Conservation (phyloP, 225 moss, liverwort and hornwort genomes). For the Lunularia cruciata region DNA sequence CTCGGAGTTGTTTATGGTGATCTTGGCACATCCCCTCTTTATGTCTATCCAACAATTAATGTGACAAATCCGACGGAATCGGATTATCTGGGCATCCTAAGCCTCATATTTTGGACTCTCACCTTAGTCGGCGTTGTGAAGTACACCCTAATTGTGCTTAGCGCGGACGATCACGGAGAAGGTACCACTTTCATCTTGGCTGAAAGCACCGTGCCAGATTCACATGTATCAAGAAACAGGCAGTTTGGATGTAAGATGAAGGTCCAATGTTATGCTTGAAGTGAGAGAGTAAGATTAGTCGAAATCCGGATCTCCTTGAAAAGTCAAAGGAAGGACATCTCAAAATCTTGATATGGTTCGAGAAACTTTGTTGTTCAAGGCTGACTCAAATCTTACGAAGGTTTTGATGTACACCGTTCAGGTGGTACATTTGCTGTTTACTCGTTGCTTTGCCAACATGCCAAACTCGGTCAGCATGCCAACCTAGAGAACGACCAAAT, state of each 20-base stretch:
- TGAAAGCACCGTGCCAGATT: neutral
- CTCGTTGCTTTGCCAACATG: constrained; percentile 75
- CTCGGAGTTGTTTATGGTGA: constrained; percentile 93
- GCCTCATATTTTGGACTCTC: constrained; percentile 87
- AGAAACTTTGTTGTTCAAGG: too few relatives aligned
- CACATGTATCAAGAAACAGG: neutral
- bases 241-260: too few relatives aligned
- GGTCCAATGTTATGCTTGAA: too few relatives aligned
- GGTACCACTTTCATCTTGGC: constrained; percentile 33
- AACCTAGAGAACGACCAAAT: constrained; percentile 46
- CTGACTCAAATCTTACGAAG: neutral
- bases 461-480: constrained; percentile 56
- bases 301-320: too few relatives aligned
- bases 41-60: constrained; percentile 82
- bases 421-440: constrained; percentile 96
- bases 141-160: constrained; percentile 71
- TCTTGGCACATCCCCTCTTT: constrained; percentile 84
- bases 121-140: constrained; percentile 83
- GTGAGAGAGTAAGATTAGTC: too few relatives aligned
- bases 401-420: constrained; percentile 19
- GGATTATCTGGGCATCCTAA: constrained; percentile 78
- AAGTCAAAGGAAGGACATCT: neutral
- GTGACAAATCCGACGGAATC: constrained; percentile 51
- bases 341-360: too few relatives aligned
- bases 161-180: constrained; percentile 96